Evolutionary conservation across 768 basidiomycete species (phyloP).

Genomic region (Phylloporus rhodoxanthus): DNA sequence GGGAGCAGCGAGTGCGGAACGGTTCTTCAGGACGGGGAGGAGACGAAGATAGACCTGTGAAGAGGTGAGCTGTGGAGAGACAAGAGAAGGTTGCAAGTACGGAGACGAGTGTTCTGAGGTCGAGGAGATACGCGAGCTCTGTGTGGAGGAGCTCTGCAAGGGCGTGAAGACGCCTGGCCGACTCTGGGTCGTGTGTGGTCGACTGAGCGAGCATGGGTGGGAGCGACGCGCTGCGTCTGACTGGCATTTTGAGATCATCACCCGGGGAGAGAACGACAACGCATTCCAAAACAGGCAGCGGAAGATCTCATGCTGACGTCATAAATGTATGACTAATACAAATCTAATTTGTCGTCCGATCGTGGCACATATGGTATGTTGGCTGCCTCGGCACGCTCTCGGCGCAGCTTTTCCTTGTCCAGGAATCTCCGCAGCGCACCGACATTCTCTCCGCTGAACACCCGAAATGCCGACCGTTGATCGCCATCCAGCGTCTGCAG

Average conservation of each 20-base stretch:
- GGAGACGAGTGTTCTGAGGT: slow-evolving; percentile 70
- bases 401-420: slow-evolving; percentile 60
- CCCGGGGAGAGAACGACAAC: background rate
- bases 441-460: slow-evolving; percentile 71
- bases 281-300: slow-evolving; percentile 6
- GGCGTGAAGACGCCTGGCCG: slow-evolving; percentile 58
- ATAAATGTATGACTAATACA: slow-evolving; percentile 40
- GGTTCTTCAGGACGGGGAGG: slow-evolving; percentile 43
- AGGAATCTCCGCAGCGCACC: slow-evolving; percentile 57
- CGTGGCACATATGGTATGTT: slow-evolving; percentile 56
- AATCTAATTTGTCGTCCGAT: slow-evolving; percentile 58
- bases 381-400: slow-evolving; percentile 50
- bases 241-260: background rate
- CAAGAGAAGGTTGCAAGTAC: slow-evolving; percentile 38
- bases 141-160: slow-evolving; percentile 81
- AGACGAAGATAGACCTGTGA: slow-evolving; percentile 60
- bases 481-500: slow-evolving; percentile 56
- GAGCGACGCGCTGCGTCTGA: slow-evolving; percentile 39
- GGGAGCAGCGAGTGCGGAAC: slow-evolving; percentile 14
- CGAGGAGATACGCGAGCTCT: slow-evolving; percentile 75
- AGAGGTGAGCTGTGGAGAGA: background rate
- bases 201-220: slow-evolving; percentile 28
- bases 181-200: slow-evolving; percentile 27
- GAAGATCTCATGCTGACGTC: slow-evolving; percentile 8
- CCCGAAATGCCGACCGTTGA: slow-evolving; percentile 69